These are phyloP conservation scores for Calonectria multiphialidica DNA, from an alignment of 2,329 filamentous ascomycete species.

Conservation along the genomic window DNA sequence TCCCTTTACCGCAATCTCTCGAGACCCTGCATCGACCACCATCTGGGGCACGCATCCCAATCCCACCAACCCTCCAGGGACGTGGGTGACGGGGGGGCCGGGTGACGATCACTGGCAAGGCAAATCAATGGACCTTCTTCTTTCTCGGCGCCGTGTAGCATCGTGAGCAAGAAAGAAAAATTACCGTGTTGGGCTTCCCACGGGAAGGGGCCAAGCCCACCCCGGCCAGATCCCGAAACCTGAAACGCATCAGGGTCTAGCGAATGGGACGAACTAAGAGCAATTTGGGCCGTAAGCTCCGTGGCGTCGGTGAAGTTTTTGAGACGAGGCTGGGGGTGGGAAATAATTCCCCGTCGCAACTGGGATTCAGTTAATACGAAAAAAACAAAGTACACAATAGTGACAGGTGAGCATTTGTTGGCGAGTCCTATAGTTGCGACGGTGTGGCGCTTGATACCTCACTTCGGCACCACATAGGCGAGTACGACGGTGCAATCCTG, in stretches of 20 bases:
- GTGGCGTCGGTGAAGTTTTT: background rate
- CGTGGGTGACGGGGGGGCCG: conserved; percentile 23
- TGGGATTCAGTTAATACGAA: background rate
- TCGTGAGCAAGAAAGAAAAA: conserved; percentile 23
- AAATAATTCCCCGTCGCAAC: background rate
- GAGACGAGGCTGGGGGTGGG: conserved; percentile 5
- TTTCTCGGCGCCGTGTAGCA: conserved; percentile 36
- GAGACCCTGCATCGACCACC: conserved; percentile 13
- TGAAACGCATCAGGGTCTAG: conserved; percentile 41
- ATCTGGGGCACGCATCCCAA: background rate
- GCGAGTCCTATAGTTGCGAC: background rate
- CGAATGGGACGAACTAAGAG: conserved; percentile 1
- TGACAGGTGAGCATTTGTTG: background rate
- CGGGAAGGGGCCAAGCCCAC: conserved; percentile 25
- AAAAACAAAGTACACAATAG: background rate
- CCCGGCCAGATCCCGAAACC: conserved; percentile 38
- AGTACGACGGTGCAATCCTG: conserved; percentile 7
- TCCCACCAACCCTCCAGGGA: conserved; percentile 1
- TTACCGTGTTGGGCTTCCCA: conserved; percentile 16
- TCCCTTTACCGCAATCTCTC: conserved; percentile 2
- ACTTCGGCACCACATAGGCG: background rate
- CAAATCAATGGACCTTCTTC: conserved; percentile 24
- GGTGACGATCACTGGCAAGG: conserved; percentile 37
- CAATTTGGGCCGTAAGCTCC: conserved; percentile 13
- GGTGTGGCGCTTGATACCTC: background rate